phyloP scores from a whole-genome alignment of 2,329 filamentous ascomycete genomes.

The Aspergillus fumigatus region DNA sequence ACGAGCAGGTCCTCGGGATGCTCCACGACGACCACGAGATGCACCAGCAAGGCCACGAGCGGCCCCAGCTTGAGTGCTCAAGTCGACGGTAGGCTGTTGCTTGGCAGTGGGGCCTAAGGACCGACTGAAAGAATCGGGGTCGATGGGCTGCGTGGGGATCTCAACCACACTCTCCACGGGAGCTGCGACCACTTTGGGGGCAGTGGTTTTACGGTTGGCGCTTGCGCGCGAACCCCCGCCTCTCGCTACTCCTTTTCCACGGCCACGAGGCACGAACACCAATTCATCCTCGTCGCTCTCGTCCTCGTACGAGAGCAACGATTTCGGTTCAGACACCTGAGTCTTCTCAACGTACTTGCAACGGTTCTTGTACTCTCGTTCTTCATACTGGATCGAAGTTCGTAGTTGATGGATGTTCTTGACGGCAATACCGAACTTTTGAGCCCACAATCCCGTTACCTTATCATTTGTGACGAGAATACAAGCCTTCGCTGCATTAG shows the following conservation, averaged over 20 bases:
- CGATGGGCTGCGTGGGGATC: conserved; percentile 44
- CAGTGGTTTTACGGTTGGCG: conserved; percentile 28
- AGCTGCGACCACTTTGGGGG: conserved; percentile 19
- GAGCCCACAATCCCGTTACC: conserved; percentile 41
- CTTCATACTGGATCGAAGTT: conserved; percentile 45
- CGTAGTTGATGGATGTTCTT: conserved; percentile 47
- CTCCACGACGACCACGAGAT: conserved; percentile 34
- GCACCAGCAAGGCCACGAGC: conserved; percentile 32
- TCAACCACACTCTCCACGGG: conserved; percentile 33
- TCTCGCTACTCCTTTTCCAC: conserved; percentile 31
- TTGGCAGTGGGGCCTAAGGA: conserved; percentile 30
- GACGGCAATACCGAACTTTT: conserved; percentile 44
- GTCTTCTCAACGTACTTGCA: conserved; percentile 45
- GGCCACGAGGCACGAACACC: conserved; percentile 43
- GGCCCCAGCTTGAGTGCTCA: conserved; percentile 30
- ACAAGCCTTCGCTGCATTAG: conserved; percentile 32
- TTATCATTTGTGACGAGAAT: conserved; percentile 45
- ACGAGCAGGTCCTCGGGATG: conserved; percentile 29
- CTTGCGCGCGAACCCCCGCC: conserved; percentile 23
- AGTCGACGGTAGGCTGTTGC: conserved; percentile 23
- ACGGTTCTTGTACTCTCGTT: conserved; percentile 42
- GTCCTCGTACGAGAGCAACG: conserved; percentile 44
- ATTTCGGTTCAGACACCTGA: conserved; percentile 37
- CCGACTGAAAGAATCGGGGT: conserved; percentile 46
- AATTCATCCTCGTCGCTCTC: conserved; percentile 47